Evolutionary conservation across 2,329 filamentous ascomycete genomes (phyloP), one percentile per base, ranked within the genome.

Genomic region (Fusarium devonianum): DNA sequence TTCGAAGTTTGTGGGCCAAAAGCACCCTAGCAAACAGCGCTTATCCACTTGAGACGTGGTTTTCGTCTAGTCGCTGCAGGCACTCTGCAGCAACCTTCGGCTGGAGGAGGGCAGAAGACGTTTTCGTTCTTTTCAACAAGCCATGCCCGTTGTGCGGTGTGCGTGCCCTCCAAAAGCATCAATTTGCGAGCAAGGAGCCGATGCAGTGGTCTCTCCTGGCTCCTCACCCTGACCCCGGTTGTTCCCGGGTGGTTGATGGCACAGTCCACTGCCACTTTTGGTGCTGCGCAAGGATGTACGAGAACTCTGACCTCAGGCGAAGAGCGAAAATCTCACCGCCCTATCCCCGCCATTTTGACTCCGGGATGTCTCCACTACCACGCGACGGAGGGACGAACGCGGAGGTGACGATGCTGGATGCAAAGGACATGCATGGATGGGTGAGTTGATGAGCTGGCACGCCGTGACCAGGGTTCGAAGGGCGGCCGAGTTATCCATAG

Each of bases 71-170:
- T 48, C 43, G 48, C 61, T 65, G 62, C 62, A 65, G 62, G 62
- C 62, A 64, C 62, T 65, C 62, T 60, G 65, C 52, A 56, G 59
- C 61, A 58, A 38, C 37, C 40, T 17, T 19, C 36, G 32, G 47
- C 34, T 50, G 51, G 48, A 40, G 46, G 39, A 32, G 29, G 32
- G 22, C 28, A 34, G 38, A 13, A 22, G 18, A 18, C 19, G 42
- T 23, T 23, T 33, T 33, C 37, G 22, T 18, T 44, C 17, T n/a
- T 14, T 36, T 23, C 17, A 22, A 32, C 41, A 44, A 23, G n/a
- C n/a, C 23, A 23, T 44, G 32, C n/a, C n/a, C 34, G 22, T 44
- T 59, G 45, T 58, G 55, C 29, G 36, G 40, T 58, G 30, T 48
- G n/a, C 32, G 26, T 58, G 41, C 55, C 55, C 55, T 56, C n/a